A percentile compares a stretch with the other conserved stretches of the same genome.
Evolutionary conservation across 306 rosid species (phyloP).

Genomic region (Prunus mongolica): DNA sequence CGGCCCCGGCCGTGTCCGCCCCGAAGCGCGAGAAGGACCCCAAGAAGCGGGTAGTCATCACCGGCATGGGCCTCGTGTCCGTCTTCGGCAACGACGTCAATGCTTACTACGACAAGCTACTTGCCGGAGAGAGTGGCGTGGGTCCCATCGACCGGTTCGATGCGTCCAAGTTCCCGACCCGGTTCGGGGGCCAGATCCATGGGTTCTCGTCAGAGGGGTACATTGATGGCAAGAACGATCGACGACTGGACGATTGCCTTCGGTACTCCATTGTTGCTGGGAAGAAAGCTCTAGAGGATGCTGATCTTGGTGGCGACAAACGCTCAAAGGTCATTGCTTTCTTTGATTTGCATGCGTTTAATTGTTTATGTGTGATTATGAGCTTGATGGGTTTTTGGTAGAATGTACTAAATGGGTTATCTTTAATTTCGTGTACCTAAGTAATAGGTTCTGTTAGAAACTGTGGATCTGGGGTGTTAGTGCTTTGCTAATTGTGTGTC

Average conservation of each 20-base stretch:
- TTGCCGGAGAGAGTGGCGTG: conserved; percentile 84
- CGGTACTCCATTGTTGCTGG: conserved; percentile 94
- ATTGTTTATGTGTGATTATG: neutral
- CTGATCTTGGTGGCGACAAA: conserved; percentile 64
- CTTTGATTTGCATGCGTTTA: neutral
- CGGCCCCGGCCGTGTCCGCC: conserved; percentile 40
- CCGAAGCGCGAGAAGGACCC: conserved; percentile 88
- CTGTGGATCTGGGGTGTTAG: conserved; percentile 4
- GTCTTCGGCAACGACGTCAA: conserved; percentile 87
- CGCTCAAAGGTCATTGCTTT: conserved; percentile 49
- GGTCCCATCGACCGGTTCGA: conserved; percentile 72
- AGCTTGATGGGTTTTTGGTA: neutral
- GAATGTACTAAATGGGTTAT: neutral
- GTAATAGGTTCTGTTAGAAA: neutral
- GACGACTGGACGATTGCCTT: conserved; percentile 83
- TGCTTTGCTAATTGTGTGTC: neutral
- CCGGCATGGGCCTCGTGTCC: conserved; percentile 87
- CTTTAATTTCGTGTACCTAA: neutral
- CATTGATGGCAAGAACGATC: conserved; percentile 92
- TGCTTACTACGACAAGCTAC: conserved; percentile 75
- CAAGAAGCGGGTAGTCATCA: conserved; percentile 88
- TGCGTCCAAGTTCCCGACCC: conserved; percentile 89
- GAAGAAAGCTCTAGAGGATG: conserved; percentile 80
- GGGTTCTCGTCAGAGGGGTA: conserved; percentile 75
- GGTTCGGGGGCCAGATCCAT: conserved; percentile 94